These are phyloP conservation scores for Salix suchowensis DNA, from an alignment of 345 rosid species.

Conservation along the genomic window DNA sequence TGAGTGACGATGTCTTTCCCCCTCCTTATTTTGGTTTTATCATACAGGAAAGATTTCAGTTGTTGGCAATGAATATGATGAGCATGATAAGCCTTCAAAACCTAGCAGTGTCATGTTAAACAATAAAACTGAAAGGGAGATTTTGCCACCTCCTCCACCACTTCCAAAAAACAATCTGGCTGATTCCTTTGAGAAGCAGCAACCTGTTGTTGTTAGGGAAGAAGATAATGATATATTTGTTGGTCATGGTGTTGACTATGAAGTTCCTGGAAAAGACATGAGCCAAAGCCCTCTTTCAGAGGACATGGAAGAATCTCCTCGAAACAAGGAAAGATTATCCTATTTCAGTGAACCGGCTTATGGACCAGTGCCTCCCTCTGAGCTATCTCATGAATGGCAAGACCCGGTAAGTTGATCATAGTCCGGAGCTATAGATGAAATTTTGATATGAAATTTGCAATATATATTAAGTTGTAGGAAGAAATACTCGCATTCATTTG, in stretches of 20 bases:
- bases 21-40: slow-evolving; percentile 4
- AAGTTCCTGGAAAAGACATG: slow-evolving; percentile 70
- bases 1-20: neutral
- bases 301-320: slow-evolving; percentile 99
- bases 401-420: slow-evolving; percentile 49
- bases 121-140: slow-evolving; percentile 43
- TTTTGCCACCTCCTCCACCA: slow-evolving; percentile 66
- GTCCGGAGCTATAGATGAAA: neutral
- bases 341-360: slow-evolving; percentile 72
- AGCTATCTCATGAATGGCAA: slow-evolving; percentile 70
- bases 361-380: slow-evolving; percentile 76
- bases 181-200: slow-evolving; percentile 58
- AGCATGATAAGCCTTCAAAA: slow-evolving; percentile 49
- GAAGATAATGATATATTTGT: slow-evolving; percentile 86
- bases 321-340: slow-evolving; percentile 66
- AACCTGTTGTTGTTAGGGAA: slow-evolving; percentile 48
- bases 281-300: slow-evolving; percentile 86
- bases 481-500: neutral
- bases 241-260: slow-evolving; percentile 77
- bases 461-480: neutral
- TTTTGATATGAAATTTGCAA: neutral
- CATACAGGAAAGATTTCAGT: slow-evolving; percentile 50
- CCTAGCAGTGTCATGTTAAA: slow-evolving; percentile 36
- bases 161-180: slow-evolving; percentile 44
- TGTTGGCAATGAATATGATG: slow-evolving; percentile 49